Evolutionary conservation across 345 rosid genomes (phyloP).

Genomic region (Citrus inodora): DNA sequence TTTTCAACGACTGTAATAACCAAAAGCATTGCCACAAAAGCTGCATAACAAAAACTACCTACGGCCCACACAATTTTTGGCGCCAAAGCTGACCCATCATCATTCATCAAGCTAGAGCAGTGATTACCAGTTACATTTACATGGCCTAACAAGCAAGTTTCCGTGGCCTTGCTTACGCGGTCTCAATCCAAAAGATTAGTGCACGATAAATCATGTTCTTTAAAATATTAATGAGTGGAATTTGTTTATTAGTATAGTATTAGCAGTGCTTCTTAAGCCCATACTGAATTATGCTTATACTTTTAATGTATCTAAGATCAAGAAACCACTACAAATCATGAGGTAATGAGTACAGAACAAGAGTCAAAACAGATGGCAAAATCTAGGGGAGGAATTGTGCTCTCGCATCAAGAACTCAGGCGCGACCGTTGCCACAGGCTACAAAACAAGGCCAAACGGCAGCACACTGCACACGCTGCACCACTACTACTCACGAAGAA

Average conservation of each 20-base stretch:
- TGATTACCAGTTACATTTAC: too few species aligned
- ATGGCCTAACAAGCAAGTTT: background rate
- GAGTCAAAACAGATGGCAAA: slow-evolving; percentile 27
- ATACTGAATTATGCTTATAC: slow-evolving; percentile 17
- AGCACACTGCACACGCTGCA: background rate
- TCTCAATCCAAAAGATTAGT: background rate
- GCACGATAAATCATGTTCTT: background rate
- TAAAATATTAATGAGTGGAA: background rate
- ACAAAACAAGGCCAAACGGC: slow-evolving; percentile 6
- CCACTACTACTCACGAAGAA: background rate
- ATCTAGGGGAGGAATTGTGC: background rate
- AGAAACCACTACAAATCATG: slow-evolving; percentile 33
- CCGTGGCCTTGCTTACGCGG: background rate
- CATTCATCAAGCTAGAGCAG: background rate
- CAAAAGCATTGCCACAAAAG: slow-evolving; percentile 1
- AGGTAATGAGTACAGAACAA: slow-evolving; percentile 44
- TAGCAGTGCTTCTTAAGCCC: slow-evolving; percentile 16
- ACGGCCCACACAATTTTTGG: slow-evolving; percentile 1
- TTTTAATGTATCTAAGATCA: slow-evolving; percentile 15
- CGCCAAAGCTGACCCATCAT: slow-evolving; percentile 8
- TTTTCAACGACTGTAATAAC: slow-evolving; percentile 8
- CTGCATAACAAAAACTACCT: background rate
- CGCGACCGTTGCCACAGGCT: slow-evolving; percentile 18
- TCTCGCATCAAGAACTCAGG: slow-evolving; percentile 16
- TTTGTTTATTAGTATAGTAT: background rate